Conservation (phyloP, 2,329 filamentous ascomycete species). For the Curvularia eragrostidis region DNA sequence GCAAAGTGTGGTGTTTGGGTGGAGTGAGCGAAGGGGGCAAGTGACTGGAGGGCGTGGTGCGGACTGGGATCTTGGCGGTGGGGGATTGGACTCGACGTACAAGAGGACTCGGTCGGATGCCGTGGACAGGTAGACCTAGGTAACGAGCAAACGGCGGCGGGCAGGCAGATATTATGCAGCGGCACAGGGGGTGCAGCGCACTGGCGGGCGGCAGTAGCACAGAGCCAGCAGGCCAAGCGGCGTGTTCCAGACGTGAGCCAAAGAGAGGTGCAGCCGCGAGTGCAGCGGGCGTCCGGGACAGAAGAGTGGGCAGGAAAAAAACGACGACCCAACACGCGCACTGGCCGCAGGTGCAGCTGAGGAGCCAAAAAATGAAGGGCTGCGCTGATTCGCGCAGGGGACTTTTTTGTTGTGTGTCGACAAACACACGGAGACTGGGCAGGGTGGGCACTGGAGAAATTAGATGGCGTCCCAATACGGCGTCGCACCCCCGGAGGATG, state of each 20-base stretch:
- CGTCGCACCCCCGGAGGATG: constrained; percentile 26
- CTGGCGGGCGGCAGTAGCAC: constrained; percentile 31
- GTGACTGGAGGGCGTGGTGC: constrained; percentile 8
- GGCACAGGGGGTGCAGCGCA: constrained; percentile 39
- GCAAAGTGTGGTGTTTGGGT: constrained; percentile 13
- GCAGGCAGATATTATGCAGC: constrained; percentile 46
- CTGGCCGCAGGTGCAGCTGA: constrained; percentile 28
- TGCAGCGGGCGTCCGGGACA: constrained; percentile 29
- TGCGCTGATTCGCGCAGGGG: constrained; percentile 24
- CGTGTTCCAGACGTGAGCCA: constrained; percentile 30
- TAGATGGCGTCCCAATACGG: constrained; percentile 34
- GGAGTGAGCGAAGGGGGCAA: constrained; percentile 10
- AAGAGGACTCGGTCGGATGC: constrained; percentile 29
- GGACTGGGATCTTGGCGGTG: constrained; percentile 33
- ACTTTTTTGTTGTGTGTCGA: constrained; percentile 13
- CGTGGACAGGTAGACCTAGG: constrained; percentile 43
- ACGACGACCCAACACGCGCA: constrained; percentile 29
- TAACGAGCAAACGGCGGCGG: constrained; percentile 34
- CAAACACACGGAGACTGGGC: constrained; percentile 20
- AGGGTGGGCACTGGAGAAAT: constrained; percentile 33
- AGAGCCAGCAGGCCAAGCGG: constrained; percentile 36
- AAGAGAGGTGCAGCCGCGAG: constrained; percentile 39
- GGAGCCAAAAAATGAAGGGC: constrained; percentile 24
- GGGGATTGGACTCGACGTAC: constrained; percentile 29
- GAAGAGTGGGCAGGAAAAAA: constrained; percentile 33